Conservation (phyloP, 169 alveolate species). For the Perkinsus olseni region DNA sequence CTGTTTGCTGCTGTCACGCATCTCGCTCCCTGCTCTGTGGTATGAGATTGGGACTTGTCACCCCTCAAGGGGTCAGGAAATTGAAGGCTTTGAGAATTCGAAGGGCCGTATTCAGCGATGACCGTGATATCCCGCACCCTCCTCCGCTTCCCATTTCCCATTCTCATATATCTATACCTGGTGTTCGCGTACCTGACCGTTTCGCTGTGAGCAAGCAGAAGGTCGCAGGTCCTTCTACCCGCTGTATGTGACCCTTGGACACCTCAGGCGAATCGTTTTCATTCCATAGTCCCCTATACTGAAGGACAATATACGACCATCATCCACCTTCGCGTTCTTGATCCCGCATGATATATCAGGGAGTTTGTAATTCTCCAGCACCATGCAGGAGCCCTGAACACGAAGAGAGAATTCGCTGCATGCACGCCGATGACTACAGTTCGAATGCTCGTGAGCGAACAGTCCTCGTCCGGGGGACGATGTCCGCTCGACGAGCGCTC, state of each 20-base stretch:
- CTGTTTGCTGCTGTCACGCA: not conserved
- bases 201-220: too few relatives aligned
- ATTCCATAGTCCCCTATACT: not conserved
- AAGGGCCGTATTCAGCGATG: not conserved
- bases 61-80: not conserved
- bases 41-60: not conserved
- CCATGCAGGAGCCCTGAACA: too few relatives aligned
- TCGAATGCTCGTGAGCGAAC: too few relatives aligned
- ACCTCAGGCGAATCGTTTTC: not conserved
- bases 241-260: not conserved
- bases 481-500: too few relatives aligned
- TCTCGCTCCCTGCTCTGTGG: not conserved
- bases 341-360: not conserved
- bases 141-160: too few relatives aligned
- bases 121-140: not conserved
- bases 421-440: too few relatives aligned
- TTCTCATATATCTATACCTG: too few relatives aligned
- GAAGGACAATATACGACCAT: not conserved
- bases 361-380: not conserved
- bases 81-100: not conserved
- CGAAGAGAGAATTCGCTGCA: too few relatives aligned
- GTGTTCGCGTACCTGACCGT: too few relatives aligned
- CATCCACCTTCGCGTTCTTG: not conserved
- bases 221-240: too few relatives aligned
- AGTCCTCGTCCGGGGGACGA: too few relatives aligned